Percentiles rank a stretch among this genome's conserved stretches.
Conservation (phyloP, 352 stramenopile species). For the Pythium dissimile region DNA sequence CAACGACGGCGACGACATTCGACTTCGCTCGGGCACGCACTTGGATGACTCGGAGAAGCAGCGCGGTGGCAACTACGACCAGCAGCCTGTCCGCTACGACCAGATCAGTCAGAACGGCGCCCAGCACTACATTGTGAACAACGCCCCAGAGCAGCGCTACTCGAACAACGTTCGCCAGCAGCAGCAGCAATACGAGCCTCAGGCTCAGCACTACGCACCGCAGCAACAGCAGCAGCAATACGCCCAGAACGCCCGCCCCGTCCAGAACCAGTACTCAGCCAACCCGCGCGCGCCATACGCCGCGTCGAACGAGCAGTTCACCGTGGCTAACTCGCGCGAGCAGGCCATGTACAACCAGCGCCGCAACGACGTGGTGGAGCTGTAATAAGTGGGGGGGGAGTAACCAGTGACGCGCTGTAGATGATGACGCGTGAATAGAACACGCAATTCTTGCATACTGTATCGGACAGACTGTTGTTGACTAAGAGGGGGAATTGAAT, state of each 20-base stretch:
- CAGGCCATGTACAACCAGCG: slow-evolving; percentile 26
- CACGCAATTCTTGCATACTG: neutral
- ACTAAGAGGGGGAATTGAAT: neutral
- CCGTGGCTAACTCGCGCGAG: slow-evolving; percentile 18
- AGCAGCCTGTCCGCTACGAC: slow-evolving; percentile 15
- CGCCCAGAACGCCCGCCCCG: slow-evolving; percentile 2
- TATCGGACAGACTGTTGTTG: neutral
- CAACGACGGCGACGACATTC: slow-evolving; percentile 28
- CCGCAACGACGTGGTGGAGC: slow-evolving; percentile 27
- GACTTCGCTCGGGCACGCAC: slow-evolving; percentile 26
- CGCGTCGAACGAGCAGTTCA: slow-evolving; percentile 11
- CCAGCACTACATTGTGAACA: slow-evolving; percentile 28
- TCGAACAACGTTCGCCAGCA: slow-evolving; percentile 2
- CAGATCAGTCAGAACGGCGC: slow-evolving; percentile 21
- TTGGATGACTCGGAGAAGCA: slow-evolving; percentile 12
- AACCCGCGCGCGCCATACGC: slow-evolving; percentile 13
- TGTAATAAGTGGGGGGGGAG: slow-evolving; percentile 15
- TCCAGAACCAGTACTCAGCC: slow-evolving; percentile 8
- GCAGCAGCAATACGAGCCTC: slow-evolving; percentile 10
- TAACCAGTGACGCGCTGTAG: no score
- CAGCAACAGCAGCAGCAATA: slow-evolving; percentile 16
- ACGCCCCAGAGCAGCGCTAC: slow-evolving; percentile 14
- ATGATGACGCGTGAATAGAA: neutral
- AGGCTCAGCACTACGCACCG: slow-evolving; percentile 8
- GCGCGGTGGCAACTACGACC: slow-evolving; percentile 1